phyloP scores from a whole-genome alignment of 2,329 filamentous ascomycete genomes.

The Pseudogymnoascus sp. region DNA sequence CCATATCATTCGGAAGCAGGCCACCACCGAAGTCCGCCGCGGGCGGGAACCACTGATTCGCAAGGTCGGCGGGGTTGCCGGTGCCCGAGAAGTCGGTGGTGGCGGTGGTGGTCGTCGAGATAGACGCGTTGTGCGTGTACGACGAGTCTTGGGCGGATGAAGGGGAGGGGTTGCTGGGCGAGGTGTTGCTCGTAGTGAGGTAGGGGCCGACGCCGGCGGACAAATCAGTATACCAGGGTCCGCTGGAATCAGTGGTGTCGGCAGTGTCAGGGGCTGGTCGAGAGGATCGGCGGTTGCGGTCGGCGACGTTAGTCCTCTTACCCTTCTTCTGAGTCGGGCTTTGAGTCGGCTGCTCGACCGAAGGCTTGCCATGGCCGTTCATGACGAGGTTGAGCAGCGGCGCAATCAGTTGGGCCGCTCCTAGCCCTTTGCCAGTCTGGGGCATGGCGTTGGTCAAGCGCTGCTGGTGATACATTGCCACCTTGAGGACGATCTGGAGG shows the following conservation, averaged over 20 bases:
- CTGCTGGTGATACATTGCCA: slow-evolving; percentile 6
- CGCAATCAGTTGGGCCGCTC: background rate
- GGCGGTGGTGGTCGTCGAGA: background rate
- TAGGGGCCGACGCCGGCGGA: background rate
- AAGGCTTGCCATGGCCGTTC: background rate
- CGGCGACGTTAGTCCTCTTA: background rate
- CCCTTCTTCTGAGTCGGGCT: background rate
- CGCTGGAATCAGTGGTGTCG: background rate
- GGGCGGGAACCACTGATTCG: background rate
- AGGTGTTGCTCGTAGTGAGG: background rate
- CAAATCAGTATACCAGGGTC: background rate
- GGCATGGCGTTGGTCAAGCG: background rate
- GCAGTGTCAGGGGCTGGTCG: background rate
- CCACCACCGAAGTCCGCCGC: background rate
- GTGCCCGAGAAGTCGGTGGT: background rate
- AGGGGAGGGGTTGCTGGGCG: background rate
- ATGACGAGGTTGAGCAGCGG: slow-evolving; percentile 5
- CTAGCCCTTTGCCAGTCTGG: background rate
- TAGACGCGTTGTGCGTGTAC: background rate
- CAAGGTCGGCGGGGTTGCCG: background rate
- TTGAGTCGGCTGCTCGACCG: background rate
- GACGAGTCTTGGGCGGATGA: background rate
- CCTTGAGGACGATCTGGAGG: slow-evolving; percentile 4
- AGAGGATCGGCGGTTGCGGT: background rate
- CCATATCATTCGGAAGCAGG: slow-evolving; percentile 4